Conservation (phyloP, 768 basidiomycete species). For the Leccinum rimulosum region DNA sequence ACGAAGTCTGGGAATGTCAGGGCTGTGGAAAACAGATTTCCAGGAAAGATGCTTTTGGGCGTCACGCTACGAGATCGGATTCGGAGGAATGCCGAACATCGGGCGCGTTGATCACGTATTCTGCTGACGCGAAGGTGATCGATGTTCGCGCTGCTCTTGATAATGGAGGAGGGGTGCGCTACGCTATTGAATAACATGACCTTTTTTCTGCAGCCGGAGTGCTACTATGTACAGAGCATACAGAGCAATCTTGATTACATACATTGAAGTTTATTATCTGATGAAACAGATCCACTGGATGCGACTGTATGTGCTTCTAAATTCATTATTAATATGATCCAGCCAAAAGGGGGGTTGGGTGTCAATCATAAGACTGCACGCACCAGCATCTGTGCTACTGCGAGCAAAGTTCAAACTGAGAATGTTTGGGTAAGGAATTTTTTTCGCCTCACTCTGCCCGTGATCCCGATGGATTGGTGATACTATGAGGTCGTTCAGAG, state of each 20-base stretch:
- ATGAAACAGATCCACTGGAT: not conserved
- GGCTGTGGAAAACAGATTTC: slow-evolving; percentile 11
- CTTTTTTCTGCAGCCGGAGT: no score
- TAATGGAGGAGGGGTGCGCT: not conserved
- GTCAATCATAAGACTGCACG: no score
- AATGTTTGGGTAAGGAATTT: no score
- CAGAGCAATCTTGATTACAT: not conserved
- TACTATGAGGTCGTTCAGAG: not conserved
- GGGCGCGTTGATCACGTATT: slow-evolving; percentile 12
- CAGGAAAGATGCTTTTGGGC: slow-evolving; percentile 10
- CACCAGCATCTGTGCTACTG: no score
- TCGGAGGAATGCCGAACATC: slow-evolving; percentile 3
- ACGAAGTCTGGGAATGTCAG: slow-evolving; percentile 14
- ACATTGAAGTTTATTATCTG: no score
- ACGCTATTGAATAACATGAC: not conserved
- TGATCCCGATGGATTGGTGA: not conserved
- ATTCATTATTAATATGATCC: no score
- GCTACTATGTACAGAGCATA: no score
- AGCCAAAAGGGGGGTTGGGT: no score
- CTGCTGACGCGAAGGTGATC: not conserved
- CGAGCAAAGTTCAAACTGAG: no score
- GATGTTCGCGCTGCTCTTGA: slow-evolving; percentile 8
- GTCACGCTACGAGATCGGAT: slow-evolving; percentile 2
- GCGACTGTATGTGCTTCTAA: no score
- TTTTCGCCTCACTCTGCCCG: no score